phyloP scores from a whole-genome alignment of 2,329 filamentous ascomycete genomes.

The Beauveria varroae region DNA sequence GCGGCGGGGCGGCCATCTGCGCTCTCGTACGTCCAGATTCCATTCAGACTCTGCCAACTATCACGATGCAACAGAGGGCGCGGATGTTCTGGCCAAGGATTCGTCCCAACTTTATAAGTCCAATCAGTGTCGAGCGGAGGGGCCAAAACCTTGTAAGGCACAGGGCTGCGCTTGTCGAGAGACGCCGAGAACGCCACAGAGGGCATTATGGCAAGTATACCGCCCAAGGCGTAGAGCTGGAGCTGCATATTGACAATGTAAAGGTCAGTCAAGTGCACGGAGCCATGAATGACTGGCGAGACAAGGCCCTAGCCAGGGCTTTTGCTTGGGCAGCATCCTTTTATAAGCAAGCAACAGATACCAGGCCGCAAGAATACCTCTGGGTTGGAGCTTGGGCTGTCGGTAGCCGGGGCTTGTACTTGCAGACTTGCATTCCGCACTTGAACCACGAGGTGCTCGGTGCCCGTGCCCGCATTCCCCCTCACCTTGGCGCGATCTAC shows the following conservation, averaged over 20 bases:
- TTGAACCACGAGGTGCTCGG: background rate
- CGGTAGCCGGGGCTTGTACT: background rate
- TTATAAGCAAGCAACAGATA: background rate
- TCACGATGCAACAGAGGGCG: constrained; percentile 48
- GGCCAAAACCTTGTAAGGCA: constrained; percentile 25
- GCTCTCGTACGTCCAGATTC: constrained; percentile 47
- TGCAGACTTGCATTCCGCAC: background rate
- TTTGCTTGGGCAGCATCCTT: background rate
- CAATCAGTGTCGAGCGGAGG: constrained; percentile 39
- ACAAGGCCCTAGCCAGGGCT: background rate
- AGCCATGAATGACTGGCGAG: background rate
- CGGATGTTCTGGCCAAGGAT: constrained; percentile 50
- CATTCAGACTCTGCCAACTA: constrained; percentile 49
- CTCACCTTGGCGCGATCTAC: constrained; percentile 5
- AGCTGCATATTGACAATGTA: background rate
- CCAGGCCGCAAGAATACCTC: background rate
- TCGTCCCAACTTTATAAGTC: constrained; percentile 40
- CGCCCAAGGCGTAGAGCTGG: background rate
- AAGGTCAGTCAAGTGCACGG: background rate
- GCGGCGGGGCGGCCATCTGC: constrained; percentile 17
- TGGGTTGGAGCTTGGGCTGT: background rate
- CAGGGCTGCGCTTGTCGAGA: constrained; percentile 6
- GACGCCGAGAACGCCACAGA: background rate
- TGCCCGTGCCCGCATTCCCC: background rate
- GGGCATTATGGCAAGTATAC: background rate